Percentiles rank a stretch among this genome's conserved stretches.
phyloP scores from a whole-genome alignment of 2,329 filamentous ascomycete genomes.

The Neodidymelliopsis sp. region DNA sequence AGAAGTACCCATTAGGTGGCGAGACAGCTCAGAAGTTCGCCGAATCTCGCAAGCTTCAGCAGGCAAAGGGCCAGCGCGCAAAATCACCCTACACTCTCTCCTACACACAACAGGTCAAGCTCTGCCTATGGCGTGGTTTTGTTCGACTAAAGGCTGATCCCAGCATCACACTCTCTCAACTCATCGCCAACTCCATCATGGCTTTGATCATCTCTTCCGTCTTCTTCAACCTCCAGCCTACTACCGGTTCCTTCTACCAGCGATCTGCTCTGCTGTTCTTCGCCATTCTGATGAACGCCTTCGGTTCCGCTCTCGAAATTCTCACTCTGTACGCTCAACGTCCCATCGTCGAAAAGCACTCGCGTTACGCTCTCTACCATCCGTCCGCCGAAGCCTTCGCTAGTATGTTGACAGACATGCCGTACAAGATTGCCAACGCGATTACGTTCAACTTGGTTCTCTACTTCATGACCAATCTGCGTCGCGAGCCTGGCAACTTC shows the following conservation, averaged over 20 bases:
- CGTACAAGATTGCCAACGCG: constrained; percentile 78
- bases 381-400: constrained; percentile 87
- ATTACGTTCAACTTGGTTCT: constrained; percentile 80
- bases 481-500: constrained; percentile 76
- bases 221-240: constrained; percentile 75
- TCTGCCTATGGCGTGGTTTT: constrained; percentile 84
- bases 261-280: constrained; percentile 87
- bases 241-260: constrained; percentile 77
- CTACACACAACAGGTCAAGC: constrained; percentile 73
- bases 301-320: constrained; percentile 82
- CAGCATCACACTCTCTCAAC: constrained; percentile 71
- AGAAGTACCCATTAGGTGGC: constrained; percentile 55
- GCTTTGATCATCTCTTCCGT: constrained; percentile 80
- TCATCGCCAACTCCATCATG: constrained; percentile 77
- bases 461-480: constrained; percentile 88
- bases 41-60: constrained; percentile 55
- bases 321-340: constrained; percentile 86
- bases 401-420: constrained; percentile 86
- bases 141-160: constrained; percentile 79
- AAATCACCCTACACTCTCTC: constrained; percentile 86
- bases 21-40: constrained; percentile 56
- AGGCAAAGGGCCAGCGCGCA: constrained; percentile 60
- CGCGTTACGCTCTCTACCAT: constrained; percentile 86
- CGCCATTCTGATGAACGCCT: constrained; percentile 85
- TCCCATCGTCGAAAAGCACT: constrained; percentile 90